These are phyloP conservation scores for Apostasia shenzhenica DNA, from an alignment of 106 monocot genomes.

Conservation along the genomic window DNA sequence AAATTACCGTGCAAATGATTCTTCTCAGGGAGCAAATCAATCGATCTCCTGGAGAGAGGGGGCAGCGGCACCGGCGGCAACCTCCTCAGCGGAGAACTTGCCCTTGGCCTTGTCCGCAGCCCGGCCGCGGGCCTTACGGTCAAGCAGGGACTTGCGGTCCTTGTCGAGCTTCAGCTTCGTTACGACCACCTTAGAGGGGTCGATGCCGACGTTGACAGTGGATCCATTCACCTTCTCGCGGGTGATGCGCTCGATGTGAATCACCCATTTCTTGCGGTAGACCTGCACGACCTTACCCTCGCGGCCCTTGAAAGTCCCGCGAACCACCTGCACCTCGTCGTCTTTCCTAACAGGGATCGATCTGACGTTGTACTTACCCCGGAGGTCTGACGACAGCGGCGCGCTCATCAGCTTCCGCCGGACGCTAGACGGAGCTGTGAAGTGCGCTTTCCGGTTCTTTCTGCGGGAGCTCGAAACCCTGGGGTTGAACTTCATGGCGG, in stretches of 20 bases:
- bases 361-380: constrained; percentile 31
- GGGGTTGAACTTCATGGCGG: constrained; percentile 40
- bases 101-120: constrained; percentile 54
- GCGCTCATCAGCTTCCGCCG: constrained; percentile 48
- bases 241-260: constrained; percentile 48
- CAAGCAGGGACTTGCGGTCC: constrained; percentile 40
- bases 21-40: not conserved
- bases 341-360: constrained; percentile 29
- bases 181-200: constrained; percentile 42
- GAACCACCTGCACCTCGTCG: constrained; percentile 44
- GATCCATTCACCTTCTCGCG: constrained; percentile 52
- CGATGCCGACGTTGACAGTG: constrained; percentile 41
- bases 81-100: constrained; percentile 49
- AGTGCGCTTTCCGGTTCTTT: constrained; percentile 55
- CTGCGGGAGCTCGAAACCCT: constrained; percentile 48
- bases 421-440: constrained; percentile 47
- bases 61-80: constrained; percentile 23
- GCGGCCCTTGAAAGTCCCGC: constrained; percentile 43
- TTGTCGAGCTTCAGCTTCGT: constrained; percentile 58
- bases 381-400: constrained; percentile 30
- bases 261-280: constrained; percentile 49
- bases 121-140: constrained; percentile 29
- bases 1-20: not conserved
- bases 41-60: constrained; percentile 34
- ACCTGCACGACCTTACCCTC: constrained; percentile 56